A percentile compares a stretch with the other conserved stretches of the same genome.
Evolutionary conservation across 163 green algal genomes (phyloP).

Genomic region (Chlamydomonas reinhardtii): DNA sequence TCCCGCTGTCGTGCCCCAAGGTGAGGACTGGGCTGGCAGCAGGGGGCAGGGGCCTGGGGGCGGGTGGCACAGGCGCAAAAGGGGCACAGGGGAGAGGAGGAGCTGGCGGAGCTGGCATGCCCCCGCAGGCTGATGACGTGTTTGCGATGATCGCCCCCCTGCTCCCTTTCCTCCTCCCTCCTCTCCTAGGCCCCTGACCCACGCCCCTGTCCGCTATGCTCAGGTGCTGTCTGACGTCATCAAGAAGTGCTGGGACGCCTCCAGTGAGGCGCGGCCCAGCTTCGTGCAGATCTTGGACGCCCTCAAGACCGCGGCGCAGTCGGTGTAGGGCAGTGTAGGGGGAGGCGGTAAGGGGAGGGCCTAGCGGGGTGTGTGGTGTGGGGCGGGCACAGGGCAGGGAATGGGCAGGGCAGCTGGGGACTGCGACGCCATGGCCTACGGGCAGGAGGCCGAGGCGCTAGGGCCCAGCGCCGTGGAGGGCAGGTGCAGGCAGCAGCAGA

Average conservation of each 20-base stretch:
- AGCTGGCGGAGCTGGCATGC: no score
- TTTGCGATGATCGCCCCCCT: no score
- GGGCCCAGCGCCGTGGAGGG: no score
- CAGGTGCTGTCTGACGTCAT: constrained; percentile 34
- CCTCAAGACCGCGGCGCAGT: constrained; percentile 59
- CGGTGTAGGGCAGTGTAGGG: constrained; percentile 16
- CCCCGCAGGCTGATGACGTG: no score
- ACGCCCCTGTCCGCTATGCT: background rate
- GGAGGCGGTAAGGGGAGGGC: no score
- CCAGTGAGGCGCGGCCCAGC: constrained; percentile 42
- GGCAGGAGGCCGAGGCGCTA: no score
- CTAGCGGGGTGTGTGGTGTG: no score
- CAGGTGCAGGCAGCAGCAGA: no score
- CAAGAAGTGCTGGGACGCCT: constrained; percentile 48
- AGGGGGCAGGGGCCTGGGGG: background rate
- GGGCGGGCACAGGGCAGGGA: no score
- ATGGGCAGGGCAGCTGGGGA: no score
- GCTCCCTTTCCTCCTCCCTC: background rate
- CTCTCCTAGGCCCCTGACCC: background rate
- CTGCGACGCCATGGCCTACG: no score
- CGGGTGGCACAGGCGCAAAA: no score
- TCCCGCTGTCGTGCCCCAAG: constrained; percentile 59
- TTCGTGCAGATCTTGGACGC: constrained; percentile 59
- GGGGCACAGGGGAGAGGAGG: background rate
- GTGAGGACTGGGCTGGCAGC: background rate